Conservation (phyloP, 2,329 filamentous ascomycete species). For the Parastagonospora avenae region DNA sequence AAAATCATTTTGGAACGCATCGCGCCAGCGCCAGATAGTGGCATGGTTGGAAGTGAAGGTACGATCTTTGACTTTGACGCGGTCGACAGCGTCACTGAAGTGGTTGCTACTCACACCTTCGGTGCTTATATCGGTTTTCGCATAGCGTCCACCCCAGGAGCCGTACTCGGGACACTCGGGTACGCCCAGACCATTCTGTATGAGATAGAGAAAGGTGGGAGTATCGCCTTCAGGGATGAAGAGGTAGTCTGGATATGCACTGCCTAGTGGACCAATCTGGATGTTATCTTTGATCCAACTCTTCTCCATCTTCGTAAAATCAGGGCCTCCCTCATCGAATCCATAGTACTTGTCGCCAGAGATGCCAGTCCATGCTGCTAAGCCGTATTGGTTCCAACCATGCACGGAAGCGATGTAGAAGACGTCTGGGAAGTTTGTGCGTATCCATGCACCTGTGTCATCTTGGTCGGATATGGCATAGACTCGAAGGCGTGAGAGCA, state of each 20-base stretch:
- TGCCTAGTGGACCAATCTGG: slow-evolving; percentile 56
- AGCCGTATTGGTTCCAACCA: slow-evolving; percentile 60
- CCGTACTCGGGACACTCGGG: slow-evolving; percentile 56
- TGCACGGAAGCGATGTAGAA: slow-evolving; percentile 63
- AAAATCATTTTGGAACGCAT: slow-evolving; percentile 59
- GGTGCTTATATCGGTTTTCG: slow-evolving; percentile 38
- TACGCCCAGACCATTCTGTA: slow-evolving; percentile 55
- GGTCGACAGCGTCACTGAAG: slow-evolving; percentile 46
- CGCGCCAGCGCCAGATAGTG: slow-evolving; percentile 61
- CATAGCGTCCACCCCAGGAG: slow-evolving; percentile 58
- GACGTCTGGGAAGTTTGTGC: slow-evolving; percentile 58
- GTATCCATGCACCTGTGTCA: slow-evolving; percentile 62
- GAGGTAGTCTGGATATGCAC: slow-evolving; percentile 50
- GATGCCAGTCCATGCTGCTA: slow-evolving; percentile 63
- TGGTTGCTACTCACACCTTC: slow-evolving; percentile 43
- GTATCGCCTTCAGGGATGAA: slow-evolving; percentile 62
- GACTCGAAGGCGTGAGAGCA: slow-evolving; percentile 40
- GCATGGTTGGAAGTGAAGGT: slow-evolving; percentile 52
- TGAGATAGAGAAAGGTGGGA: slow-evolving; percentile 57
- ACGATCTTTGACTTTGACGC: slow-evolving; percentile 41
- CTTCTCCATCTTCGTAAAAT: slow-evolving; percentile 55
- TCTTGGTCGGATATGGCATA: slow-evolving; percentile 64
- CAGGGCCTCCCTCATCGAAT: slow-evolving; percentile 56
- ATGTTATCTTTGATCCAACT: slow-evolving; percentile 61
- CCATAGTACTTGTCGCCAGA: slow-evolving; percentile 55